Evolutionary conservation across 106 monocot genomes (phyloP), one percentile per base, ranked within the genome.

Genomic region (Dioscorea alata): DNA sequence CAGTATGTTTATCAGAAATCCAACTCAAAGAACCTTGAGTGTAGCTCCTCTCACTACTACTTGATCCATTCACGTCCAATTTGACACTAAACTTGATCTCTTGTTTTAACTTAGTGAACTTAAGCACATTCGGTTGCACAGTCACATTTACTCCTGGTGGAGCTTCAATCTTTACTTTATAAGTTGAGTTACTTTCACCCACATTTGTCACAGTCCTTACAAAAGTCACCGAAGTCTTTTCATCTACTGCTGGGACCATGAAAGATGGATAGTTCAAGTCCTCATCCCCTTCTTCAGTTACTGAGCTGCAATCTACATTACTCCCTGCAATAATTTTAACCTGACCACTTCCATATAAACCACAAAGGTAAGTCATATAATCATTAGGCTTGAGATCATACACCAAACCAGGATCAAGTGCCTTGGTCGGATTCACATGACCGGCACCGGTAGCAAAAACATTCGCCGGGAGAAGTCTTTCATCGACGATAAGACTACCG

Each of bases 261-360:
- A 86, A 73, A 0, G 86, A 73, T 2, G 86, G 83, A 49, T 80
- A 87, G 80, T 87, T 87, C 14, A 86, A 53, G 13, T 82, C 73
- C 5, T 42, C 66, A 12, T 79, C 58, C 5, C 51, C 66, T 16
- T 79, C 58, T 0, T 31, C 18, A 12, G 82, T 65, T 0, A 66
- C 22, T 7, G 9, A 12, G 17, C 22, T 12, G 20, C 86, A 86
- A 4, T 16, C 59, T 18, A 79, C 12, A 8, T 18, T 25, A 19
- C 53, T 63, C 1, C 67, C 20, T 1, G 71, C 70, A 21, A 88
- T 72, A 4, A 34, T 21, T 13, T 14, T 21, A 13, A 82, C 65
- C 6, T 72, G 58, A 0, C 4, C 9, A 52, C 74, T 60, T 0
- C 8, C 20, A 51, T 65, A 70, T 0, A 88, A 21, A 17, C 82